A percentile compares a stretch with the other conserved stretches of the same genome.
These are phyloP conservation scores for Macrolepiota dolichaula DNA, from an alignment of 768 basidiomycete species.

Conservation along the genomic window DNA sequence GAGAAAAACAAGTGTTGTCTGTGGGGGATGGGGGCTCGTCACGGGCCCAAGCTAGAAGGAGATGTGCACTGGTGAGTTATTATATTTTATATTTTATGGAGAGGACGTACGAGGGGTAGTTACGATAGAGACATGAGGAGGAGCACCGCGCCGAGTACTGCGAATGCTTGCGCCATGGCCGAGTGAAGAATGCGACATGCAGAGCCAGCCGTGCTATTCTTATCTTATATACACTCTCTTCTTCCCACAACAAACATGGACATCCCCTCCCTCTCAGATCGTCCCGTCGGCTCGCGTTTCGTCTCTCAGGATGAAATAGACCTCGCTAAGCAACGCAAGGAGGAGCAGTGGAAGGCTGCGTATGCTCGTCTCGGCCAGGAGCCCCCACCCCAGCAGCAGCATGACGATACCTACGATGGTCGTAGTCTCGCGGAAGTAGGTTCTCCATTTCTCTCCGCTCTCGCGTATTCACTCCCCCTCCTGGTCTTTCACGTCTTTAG, in stretches of 20 bases:
- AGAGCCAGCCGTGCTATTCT: not conserved
- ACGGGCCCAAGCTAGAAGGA: slow-evolving; percentile 78
- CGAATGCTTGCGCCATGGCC: slow-evolving; percentile 30
- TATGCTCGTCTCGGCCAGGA: slow-evolving; percentile 87
- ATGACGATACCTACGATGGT: slow-evolving; percentile 78
- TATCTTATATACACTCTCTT: not conserved
- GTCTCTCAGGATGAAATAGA: slow-evolving; percentile 80
- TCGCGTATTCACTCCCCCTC: slow-evolving; percentile 44
- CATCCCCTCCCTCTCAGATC: slow-evolving; percentile 70
- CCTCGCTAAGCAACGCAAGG: slow-evolving; percentile 61
- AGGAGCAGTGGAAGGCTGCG: slow-evolving; percentile 89
- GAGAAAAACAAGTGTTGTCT: slow-evolving; percentile 20
- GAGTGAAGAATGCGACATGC: slow-evolving; percentile 21
- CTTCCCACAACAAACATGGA: slow-evolving; percentile 13
- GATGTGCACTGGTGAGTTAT: too few species aligned
- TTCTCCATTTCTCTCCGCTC: slow-evolving; percentile 16
- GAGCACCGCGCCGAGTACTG: slow-evolving; percentile 39
- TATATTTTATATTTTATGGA: too few species aligned
- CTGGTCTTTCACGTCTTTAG: slow-evolving; percentile 48
- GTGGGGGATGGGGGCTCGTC: slow-evolving; percentile 81
- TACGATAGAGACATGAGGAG: slow-evolving; percentile 53
- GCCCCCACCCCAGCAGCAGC: slow-evolving; percentile 72
- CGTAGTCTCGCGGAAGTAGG: slow-evolving; percentile 87
- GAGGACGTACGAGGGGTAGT: slow-evolving; percentile 64
- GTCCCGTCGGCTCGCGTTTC: slow-evolving; percentile 80